These are phyloP conservation scores for Vanrija sp. DNA, from an alignment of 1,284 basidiomycete genomes.

Conservation along the genomic window DNA sequence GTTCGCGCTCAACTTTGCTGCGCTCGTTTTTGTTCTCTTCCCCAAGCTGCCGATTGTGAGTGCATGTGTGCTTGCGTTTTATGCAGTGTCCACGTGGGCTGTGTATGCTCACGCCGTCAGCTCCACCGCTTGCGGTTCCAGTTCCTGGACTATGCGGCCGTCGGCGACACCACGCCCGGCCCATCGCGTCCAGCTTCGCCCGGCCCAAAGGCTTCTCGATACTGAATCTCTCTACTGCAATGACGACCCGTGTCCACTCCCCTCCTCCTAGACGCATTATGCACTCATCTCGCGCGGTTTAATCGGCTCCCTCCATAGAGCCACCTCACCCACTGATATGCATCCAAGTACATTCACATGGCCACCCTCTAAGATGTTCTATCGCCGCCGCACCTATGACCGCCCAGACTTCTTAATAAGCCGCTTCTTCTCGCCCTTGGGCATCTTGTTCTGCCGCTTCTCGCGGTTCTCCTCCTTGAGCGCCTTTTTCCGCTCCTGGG, in stretches of 20 bases:
- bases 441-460: slow-evolving; percentile 85
- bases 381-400: neutral
- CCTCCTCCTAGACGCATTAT: neutral
- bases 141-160: slow-evolving; percentile 33
- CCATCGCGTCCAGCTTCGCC: slow-evolving; percentile 42
- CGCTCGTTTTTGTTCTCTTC: slow-evolving; percentile 76
- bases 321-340: no score
- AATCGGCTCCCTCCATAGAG: no score
- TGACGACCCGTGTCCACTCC: neutral
- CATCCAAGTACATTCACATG: no score
- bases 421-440: slow-evolving; percentile 86
- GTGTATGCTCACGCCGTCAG: slow-evolving; percentile 18
- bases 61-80: slow-evolving; percentile 2
- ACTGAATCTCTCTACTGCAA: neutral
- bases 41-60: slow-evolving; percentile 78
- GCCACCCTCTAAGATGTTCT: no score
- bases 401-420: slow-evolving; percentile 59
- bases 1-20: slow-evolving; percentile 86
- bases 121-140: slow-evolving; percentile 50
- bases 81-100: neutral
- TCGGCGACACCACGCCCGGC: slow-evolving; percentile 33
- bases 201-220: slow-evolving; percentile 1
- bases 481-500: slow-evolving; percentile 80
- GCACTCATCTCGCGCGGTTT: no score
- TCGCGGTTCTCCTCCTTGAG: slow-evolving; percentile 82